Conservation (phyloP, 108 stramenopile species). For the Nitzschia sp. region DNA sequence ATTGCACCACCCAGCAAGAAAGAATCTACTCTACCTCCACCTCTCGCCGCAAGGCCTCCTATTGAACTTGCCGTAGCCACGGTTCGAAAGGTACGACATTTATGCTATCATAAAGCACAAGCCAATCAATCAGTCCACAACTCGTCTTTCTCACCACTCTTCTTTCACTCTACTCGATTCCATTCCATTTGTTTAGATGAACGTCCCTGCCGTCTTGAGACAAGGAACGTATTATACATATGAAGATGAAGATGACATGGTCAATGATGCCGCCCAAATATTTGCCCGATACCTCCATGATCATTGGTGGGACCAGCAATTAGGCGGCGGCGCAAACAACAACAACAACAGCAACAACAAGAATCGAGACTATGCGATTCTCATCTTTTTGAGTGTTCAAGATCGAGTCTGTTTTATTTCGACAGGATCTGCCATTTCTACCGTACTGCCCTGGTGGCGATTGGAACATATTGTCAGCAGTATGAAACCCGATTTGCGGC, state of each 20-base stretch:
- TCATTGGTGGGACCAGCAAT: conserved; percentile 54
- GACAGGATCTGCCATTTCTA: conserved; percentile 59
- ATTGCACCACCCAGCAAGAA: neutral
- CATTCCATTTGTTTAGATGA: conserved; percentile 42
- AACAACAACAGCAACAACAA: conserved; percentile 3
- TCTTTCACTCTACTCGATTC: neutral
- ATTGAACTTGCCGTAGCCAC: conserved; percentile 55
- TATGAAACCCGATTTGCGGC: conserved; percentile 79
- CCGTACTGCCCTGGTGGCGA: conserved; percentile 82
- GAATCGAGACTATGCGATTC: conserved; percentile 51
- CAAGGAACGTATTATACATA: conserved; percentile 78
- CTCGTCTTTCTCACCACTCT: no score
- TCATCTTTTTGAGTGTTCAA: conserved; percentile 76
- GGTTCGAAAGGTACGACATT: conserved; percentile 50
- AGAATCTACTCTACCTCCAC: neutral
- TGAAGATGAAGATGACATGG: conserved; percentile 88
- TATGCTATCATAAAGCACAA: no score
- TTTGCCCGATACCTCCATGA: conserved; percentile 81
- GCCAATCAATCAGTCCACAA: no score
- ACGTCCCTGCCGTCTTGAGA: conserved; percentile 68
- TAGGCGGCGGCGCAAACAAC: neutral
- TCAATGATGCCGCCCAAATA: conserved; percentile 87
- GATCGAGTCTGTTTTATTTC: conserved; percentile 89
- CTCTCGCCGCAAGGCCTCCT: neutral
- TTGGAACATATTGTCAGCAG: conserved; percentile 76